Conservation (phyloP, 768 basidiomycete species). For the Amanita jacksonii region DNA sequence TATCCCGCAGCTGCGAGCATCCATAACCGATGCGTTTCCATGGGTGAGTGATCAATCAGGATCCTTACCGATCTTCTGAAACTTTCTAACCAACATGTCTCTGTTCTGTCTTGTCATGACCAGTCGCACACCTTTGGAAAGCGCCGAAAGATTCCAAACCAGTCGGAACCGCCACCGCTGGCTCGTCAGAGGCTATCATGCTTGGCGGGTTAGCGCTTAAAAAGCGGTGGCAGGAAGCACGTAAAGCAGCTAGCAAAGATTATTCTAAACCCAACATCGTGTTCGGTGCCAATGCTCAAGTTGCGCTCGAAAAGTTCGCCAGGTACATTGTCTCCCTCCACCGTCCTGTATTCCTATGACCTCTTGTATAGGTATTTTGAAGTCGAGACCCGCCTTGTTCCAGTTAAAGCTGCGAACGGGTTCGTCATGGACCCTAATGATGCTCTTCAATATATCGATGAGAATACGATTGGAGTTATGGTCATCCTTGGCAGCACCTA, state of each 20-base stretch:
- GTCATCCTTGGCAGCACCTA: slow-evolving; percentile 45
- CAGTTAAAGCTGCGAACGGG: slow-evolving; percentile 32
- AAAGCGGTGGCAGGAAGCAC: slow-evolving; percentile 53
- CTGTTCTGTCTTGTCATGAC: slow-evolving; percentile 6
- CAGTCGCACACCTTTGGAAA: slow-evolving; percentile 54
- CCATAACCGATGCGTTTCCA: slow-evolving; percentile 45
- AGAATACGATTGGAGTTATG: slow-evolving; percentile 64
- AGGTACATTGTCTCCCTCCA: slow-evolving; percentile 20
- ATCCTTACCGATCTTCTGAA: background rate
- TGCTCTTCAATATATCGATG: slow-evolving; percentile 51
- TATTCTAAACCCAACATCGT: slow-evolving; percentile 47
- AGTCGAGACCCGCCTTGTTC: slow-evolving; percentile 46
- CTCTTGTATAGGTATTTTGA: slow-evolving; percentile 38
- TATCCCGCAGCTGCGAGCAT: slow-evolving; percentile 48
- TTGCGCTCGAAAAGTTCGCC: slow-evolving; percentile 58
- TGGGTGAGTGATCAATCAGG: slow-evolving; percentile 29
- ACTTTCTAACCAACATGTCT: too few relatives aligned
- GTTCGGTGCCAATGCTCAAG: slow-evolving; percentile 54
- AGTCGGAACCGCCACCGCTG: slow-evolving; percentile 56
- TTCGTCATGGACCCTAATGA: slow-evolving; percentile 49
- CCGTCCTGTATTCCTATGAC: background rate
- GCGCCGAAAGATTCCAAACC: slow-evolving; percentile 46
- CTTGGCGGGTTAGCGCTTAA: slow-evolving; percentile 65
- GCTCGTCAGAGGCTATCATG: slow-evolving; percentile 61
- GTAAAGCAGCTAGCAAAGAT: slow-evolving; percentile 51